A percentile compares a stretch with the other conserved stretches of the same genome.
Conservation (phyloP, 2,329 filamentous ascomycete species). For the Xylaria sp. region DNA sequence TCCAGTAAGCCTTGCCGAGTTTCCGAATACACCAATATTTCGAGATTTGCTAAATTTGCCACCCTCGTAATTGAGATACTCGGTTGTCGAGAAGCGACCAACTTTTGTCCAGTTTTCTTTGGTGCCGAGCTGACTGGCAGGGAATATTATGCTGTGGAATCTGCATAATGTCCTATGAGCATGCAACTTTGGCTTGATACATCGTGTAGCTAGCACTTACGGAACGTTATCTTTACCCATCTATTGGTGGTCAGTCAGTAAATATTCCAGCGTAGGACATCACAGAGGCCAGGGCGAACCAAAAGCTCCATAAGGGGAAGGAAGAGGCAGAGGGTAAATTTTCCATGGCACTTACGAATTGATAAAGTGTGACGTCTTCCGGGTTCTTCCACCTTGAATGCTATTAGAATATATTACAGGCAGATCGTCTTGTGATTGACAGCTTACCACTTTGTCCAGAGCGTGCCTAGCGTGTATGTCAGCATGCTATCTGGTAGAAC, state of each 20-base stretch:
- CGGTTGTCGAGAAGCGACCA: slow-evolving; percentile 87
- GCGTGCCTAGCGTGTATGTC: not conserved
- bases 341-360: slow-evolving; percentile 64
- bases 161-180: slow-evolving; percentile 24
- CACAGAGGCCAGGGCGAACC: no score
- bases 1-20: slow-evolving; percentile 87
- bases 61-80: slow-evolving; percentile 63
- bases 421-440: not conserved
- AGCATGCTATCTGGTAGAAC: not conserved
- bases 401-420: not conserved
- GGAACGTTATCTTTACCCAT: slow-evolving; percentile 82
- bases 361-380: slow-evolving; percentile 87
- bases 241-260: not conserved
- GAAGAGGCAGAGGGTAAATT: not conserved
- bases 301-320: not conserved
- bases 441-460: slow-evolving; percentile 14
- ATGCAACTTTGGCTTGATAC: no score
- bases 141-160: slow-evolving; percentile 93
- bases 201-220: slow-evolving; percentile 22
- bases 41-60: slow-evolving; percentile 95
- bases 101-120: slow-evolving; percentile 89
- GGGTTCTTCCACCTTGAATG: slow-evolving; percentile 83
- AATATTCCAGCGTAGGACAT: not conserved
- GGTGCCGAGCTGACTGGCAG: slow-evolving; percentile 85
- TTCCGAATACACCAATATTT: slow-evolving; percentile 76